Base-by-base conservation (phyloP, 1,284 basidiomycete genomes). In the Ganoderma leucocontextum region DNA sequence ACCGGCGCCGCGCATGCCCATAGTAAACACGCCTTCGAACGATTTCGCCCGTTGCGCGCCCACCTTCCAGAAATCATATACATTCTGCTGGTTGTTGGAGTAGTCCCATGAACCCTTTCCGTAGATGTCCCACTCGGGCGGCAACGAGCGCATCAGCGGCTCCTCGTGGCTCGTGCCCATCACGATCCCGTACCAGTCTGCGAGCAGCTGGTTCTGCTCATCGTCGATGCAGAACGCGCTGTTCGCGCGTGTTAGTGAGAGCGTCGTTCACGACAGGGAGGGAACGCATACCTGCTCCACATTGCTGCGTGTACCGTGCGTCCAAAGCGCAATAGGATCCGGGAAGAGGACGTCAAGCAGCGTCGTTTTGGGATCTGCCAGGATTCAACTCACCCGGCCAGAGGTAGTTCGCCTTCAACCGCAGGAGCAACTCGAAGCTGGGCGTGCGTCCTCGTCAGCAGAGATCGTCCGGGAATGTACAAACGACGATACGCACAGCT, bases 211-310 rank as follows among this genome's bases (percentile, higher is more conserved):
- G 73, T 93, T 93, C 35, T 85, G 82, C 1, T 83, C 75, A 68
- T 93, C 91, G 71, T 93, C 91, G 22, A 91, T 81, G n/a, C 82
- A 86, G 72, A 94, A 94, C 42, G 89, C 88, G 68, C 88, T 90
- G 47, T 70, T 73, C 79, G 75, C 78, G 4, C 8, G 13, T 9
- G 36, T n/a, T 25, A 47, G n/a, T 10, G 9, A 0, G 5, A 69
- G 59, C 0, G 8, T 38, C 6, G 10, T 22, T 22, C 49, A 55
- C 59, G 63, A 62, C 15, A 13, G 10, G n/a, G 33, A 7, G 15
- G 8, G 10, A 10, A 35, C 8, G 47, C 60, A 8, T 55, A 75
- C 74, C 74, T 75, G 63, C 58, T 69, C 73, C 73, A 73, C 38
- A 72, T 69, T 7, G 70, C 73, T 74, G 62, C 17, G 41, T 25